Base-by-base conservation (phyloP, 2,329 filamentous ascomycete genomes). In the Trichoderma sp. region DNA sequence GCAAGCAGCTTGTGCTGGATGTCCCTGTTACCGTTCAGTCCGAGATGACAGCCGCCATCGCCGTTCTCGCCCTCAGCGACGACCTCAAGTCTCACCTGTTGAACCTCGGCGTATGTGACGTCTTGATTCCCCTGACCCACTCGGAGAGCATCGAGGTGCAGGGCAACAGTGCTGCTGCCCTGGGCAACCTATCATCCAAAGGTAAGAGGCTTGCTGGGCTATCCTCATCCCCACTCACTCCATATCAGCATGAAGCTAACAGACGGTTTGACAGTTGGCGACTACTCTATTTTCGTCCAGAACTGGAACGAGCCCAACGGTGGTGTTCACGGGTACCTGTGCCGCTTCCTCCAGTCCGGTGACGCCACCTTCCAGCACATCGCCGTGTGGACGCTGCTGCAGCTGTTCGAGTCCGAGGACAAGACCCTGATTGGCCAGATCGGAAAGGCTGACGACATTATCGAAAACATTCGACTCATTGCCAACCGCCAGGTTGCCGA, bases 31-130 rank as follows among this genome's bases (percentile, higher is more conserved):
- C 93, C 51, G 96, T 99, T 3, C 96, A 99, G 81, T 98, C 95
- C 2, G 96, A 99, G 82, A 99, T 99, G 96, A 99, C 96, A 5
- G 96, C 96, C n/a, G 96, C 96, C 1, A 98, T 99, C 82, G 96
- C 96, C 47, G 96, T 99, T 15, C 87, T 99, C 74, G 96, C 96
- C 21, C 85, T 99, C 66, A 98, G 95, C 77, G 96, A 99, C 78
- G 96, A 99, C 74, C 88, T 99, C 72, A 99, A 99, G 83, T 90
- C 93, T 5, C 93, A 97, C 79, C 87, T 99, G 14, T 85, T 99
- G 70, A 95, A 93, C 73, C 87, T 98, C 2, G 96, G 95, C 26
- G 95, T 99, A 1, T 98, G 98, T 79, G 96, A 98, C 78, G 95
- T 98, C 14, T 84, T 99, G 71, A 98, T 99, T 72, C 96, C 96